Conservation (phyloP, 106 monocot species). For the Alisma plantagoaquatica region DNA sequence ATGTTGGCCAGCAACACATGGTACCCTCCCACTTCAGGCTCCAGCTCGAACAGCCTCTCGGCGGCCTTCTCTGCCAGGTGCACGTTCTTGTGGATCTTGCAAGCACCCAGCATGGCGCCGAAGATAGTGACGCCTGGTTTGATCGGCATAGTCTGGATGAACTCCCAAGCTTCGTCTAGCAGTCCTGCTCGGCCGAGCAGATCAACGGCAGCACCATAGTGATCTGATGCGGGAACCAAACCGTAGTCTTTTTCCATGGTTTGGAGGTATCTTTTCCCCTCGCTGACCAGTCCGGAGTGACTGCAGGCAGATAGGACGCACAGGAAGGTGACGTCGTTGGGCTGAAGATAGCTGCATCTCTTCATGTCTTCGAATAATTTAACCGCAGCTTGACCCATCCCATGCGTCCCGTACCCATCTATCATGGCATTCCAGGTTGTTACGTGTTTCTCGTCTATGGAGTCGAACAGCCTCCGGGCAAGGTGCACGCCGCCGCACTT, state of each 20-base stretch:
- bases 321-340: conserved; percentile 1
- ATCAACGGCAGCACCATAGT: conserved; percentile 9
- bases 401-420: conserved; percentile 6
- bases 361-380: conserved; percentile 1
- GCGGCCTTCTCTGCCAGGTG: conserved; percentile 50
- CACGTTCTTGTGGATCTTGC: conserved; percentile 30
- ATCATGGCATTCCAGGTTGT: conserved; percentile 15
- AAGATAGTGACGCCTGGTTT: conserved; percentile 10
- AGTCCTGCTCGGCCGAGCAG: conserved; percentile 12
- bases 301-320: conserved; percentile 14
- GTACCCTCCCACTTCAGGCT: conserved; percentile 40
- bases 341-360: background rate
- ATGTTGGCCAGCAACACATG: conserved; percentile 47
- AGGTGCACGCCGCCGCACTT: conserved; percentile 59
- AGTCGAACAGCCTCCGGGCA: conserved; percentile 5
- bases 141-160: conserved; percentile 9
- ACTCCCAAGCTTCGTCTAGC: conserved; percentile 1
- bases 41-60: conserved; percentile 41
- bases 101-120: conserved; percentile 62
- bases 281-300: conserved; percentile 8
- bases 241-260: conserved; percentile 5
- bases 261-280: conserved; percentile 3
- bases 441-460: background rate
- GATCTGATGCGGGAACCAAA: background rate
- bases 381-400: conserved; percentile 6